Base-by-base conservation (phyloP, 139 green algal genomes). In the Micromonas pusilla region DNA sequence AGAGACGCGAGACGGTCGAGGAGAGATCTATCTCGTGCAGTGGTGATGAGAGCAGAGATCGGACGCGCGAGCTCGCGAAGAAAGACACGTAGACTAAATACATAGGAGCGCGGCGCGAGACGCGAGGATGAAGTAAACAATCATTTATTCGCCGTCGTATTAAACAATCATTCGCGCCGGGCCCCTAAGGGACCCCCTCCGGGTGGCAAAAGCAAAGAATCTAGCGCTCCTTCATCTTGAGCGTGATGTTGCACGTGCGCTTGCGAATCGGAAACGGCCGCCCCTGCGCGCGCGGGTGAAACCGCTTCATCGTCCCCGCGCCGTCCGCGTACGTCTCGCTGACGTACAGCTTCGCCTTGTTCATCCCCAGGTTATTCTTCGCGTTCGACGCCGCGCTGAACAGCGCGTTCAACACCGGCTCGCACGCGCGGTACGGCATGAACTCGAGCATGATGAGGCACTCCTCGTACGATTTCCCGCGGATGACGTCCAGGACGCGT, bases 391-490 rank as follows among this genome's bases (percentile, higher is more conserved):
- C 93, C 63, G 91, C 92, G 85, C 91, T 86, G 33, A 82, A 75
- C 39, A 84, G 21, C 32, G 52, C 32, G 21, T 79, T 63, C 6
- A 75, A n/a, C 30, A 83, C 78, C 26, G 65, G 73, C 45, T 76
- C 73, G 71, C 79, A 83, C 45, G 79, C 70, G 39, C 80, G 79
- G 87, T 97, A 97, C 2, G 94, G 94, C 86, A 97, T 92, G 85
- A 95, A 96, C 82, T 97, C 91, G 79, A 96, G 85, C 25, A 97
- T 89, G 80, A 96, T 91, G 53, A 98, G 86, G 1, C 92, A 91
- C 72, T 97, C 92, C 86, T 97, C 94, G 78, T 97, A 98, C 45
- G 83, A 88, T 37, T 88, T 81, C 20, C 94, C 94, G 25, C 94
- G 89, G 79, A 98, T 95, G 34, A 88, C 82, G 84, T 97, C 92